Conservation (phyloP, 257 asterid species). For the Solanum medicagineum region DNA sequence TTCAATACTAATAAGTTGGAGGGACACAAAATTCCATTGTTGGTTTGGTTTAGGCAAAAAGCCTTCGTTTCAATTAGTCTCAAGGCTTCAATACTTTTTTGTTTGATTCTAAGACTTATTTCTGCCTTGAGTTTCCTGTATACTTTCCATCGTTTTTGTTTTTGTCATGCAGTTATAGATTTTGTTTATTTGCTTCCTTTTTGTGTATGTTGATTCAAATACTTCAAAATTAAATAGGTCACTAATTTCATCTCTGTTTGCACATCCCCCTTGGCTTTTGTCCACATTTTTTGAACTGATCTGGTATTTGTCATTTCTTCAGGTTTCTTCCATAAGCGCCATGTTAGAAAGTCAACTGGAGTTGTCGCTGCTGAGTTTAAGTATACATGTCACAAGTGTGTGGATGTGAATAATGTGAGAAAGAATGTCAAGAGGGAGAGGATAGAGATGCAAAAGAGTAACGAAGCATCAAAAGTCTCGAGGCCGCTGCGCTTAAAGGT, state of each 20-base stretch:
- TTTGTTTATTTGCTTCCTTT: background rate
- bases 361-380: conserved; percentile 20
- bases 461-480: conserved; percentile 29
- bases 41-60: background rate
- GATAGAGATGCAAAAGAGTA: conserved; percentile 13
- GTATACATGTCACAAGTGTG: conserved; percentile 66
- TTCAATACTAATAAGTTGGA: background rate
- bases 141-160: background rate
- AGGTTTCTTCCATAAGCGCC: conserved; percentile 74
- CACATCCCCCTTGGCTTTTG: background rate
- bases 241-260: background rate
- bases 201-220: background rate
- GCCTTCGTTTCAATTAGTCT: background rate
- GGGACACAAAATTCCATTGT: background rate
- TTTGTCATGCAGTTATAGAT: background rate
- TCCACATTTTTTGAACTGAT: background rate
- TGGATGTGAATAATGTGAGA: conserved; percentile 22
- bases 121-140: background rate
- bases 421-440: conserved; percentile 22
- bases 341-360: conserved; percentile 47
- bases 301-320: conserved; percentile 15
- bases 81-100: background rate
- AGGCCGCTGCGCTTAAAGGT: conserved; percentile 24
- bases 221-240: background rate
- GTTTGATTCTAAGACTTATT: background rate